Conservation (phyloP, 2,329 filamentous ascomycete species). For the Mycocentrospora acerina region DNA sequence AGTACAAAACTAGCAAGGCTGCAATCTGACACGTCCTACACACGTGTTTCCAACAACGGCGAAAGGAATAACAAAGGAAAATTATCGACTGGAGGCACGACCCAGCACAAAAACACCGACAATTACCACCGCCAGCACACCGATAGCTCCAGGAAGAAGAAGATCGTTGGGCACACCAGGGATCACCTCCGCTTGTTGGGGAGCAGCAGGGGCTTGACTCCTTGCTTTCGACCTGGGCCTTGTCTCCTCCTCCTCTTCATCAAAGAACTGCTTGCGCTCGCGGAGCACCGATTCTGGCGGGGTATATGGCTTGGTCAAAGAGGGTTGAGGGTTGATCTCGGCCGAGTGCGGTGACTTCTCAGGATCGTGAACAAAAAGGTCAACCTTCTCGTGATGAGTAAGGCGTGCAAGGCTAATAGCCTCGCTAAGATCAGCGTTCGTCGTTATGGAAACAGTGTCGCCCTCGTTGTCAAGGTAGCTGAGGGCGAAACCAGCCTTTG, state of each 20-base stretch:
- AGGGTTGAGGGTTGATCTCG: slow-evolving; percentile 61
- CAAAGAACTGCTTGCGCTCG: slow-evolving; percentile 51
- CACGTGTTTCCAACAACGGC: slow-evolving; percentile 3
- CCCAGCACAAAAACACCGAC: slow-evolving; percentile 89
- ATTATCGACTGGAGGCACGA: slow-evolving; percentile 58
- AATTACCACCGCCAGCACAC: slow-evolving; percentile 92
- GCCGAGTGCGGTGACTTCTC: slow-evolving; percentile 78
- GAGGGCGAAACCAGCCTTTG: slow-evolving; percentile 78
- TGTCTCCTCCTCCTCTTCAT: slow-evolving; percentile 60
- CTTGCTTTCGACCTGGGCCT: slow-evolving; percentile 35
- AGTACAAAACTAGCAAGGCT: slow-evolving; percentile 10
- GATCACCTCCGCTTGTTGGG: slow-evolving; percentile 75
- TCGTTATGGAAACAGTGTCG: slow-evolving; percentile 95
- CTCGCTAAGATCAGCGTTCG: slow-evolving; percentile 88
- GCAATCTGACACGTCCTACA: slow-evolving; percentile 4
- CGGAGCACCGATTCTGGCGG: slow-evolving; percentile 55
- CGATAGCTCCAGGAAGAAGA: slow-evolving; percentile 88
- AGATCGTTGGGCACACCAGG: slow-evolving; percentile 92
- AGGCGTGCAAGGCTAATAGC: slow-evolving; percentile 82
- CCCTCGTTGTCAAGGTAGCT: slow-evolving; percentile 97
- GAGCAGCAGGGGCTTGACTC: slow-evolving; percentile 48
- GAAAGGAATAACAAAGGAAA: slow-evolving; percentile 1
- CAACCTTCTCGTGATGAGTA: slow-evolving; percentile 83
- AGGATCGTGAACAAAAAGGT: slow-evolving; percentile 94
- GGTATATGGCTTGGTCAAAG: slow-evolving; percentile 51